These are phyloP conservation scores for Geranium incanum DNA, from an alignment of 441 rosid species.

Conservation along the genomic window DNA sequence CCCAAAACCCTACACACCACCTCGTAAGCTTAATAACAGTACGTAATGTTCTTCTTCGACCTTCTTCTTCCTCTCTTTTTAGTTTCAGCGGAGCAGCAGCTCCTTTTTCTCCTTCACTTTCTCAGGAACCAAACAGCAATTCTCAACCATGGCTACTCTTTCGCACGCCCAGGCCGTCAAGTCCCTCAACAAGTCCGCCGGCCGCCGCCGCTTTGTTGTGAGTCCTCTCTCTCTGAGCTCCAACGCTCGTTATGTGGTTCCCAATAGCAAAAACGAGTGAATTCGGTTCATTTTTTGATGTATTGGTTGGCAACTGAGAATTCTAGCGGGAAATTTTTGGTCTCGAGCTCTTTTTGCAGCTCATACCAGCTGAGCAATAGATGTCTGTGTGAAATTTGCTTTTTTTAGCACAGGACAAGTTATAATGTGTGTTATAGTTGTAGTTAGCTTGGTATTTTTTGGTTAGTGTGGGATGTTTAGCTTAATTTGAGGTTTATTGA, in stretches of 20 bases:
- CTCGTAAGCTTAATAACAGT: too few species aligned
- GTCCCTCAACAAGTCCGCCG: constrained; percentile 71
- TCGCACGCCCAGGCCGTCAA: constrained; percentile 72
- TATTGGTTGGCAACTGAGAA: background rate
- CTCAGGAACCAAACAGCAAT: too few species aligned
- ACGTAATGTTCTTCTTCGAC: too few species aligned
- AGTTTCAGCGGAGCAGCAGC: too few species aligned
- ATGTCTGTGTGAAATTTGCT: background rate
- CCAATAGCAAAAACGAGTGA: background rate
- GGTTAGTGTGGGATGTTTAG: background rate
- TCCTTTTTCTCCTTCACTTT: too few species aligned
- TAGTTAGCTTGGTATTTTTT: background rate
- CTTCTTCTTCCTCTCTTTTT: too few species aligned
- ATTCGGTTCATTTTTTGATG: background rate
- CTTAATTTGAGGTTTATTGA: background rate
- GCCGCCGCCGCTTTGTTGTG: constrained; percentile 75
- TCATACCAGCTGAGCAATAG: background rate
- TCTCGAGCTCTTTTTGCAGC: background rate
- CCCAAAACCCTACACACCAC: too few species aligned
- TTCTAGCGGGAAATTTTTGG: background rate
- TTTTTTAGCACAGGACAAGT: background rate
- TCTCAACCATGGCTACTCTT: constrained; percentile 43
- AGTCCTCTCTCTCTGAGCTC: constrained; percentile 16
- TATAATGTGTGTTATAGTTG: background rate
- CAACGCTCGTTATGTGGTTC: background rate